Evolutionary conservation across 23 red algal genomes (phyloP).

Genomic region (Gracilaria vermiculophylla): DNA sequence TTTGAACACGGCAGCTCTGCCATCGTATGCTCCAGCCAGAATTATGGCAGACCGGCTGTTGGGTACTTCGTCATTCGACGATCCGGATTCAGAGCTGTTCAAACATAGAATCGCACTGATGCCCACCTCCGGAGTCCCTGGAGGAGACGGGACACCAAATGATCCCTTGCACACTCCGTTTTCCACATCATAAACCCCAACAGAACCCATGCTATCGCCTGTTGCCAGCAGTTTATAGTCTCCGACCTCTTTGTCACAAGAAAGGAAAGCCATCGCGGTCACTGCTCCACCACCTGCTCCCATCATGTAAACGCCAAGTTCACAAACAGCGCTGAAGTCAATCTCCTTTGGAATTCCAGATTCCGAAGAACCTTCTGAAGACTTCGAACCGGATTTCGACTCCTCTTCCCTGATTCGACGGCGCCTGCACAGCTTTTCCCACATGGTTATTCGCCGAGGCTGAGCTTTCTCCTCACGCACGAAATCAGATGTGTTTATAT

Average conservation of each 20-base stretch:
- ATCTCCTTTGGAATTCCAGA: not conserved
- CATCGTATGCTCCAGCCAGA: constrained; percentile 65
- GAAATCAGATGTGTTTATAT: not conserved
- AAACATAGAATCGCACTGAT: constrained; percentile 51
- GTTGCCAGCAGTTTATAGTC: constrained; percentile 51
- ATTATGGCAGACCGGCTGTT: constrained; percentile 57
- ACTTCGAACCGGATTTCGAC: not conserved
- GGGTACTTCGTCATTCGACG: not conserved
- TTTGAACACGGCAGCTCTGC: constrained; percentile 63
- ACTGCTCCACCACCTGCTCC: constrained; percentile 37
- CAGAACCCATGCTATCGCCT: constrained; percentile 50
- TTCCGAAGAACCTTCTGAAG: not conserved
- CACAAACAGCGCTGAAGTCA: not conserved
- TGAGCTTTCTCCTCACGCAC: constrained; percentile 19
- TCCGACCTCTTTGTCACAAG: constrained; percentile 41
- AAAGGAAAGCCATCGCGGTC: constrained; percentile 42
- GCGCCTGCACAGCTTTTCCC: constrained; percentile 24
- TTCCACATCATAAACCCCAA: constrained; percentile 54
- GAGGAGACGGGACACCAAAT: constrained; percentile 50
- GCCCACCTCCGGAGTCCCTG: constrained; percentile 39
- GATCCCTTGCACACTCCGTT: constrained; percentile 21
- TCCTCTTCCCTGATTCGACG: not conserved
- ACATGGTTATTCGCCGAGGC: constrained; percentile 38
- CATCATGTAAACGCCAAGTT: constrained; percentile 36
- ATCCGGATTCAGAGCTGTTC: constrained; percentile 19